Evolutionary conservation across 1,139 yeast genomes (phyloP).

Genomic region (Zygosaccharomyces pseudobailii): DNA sequence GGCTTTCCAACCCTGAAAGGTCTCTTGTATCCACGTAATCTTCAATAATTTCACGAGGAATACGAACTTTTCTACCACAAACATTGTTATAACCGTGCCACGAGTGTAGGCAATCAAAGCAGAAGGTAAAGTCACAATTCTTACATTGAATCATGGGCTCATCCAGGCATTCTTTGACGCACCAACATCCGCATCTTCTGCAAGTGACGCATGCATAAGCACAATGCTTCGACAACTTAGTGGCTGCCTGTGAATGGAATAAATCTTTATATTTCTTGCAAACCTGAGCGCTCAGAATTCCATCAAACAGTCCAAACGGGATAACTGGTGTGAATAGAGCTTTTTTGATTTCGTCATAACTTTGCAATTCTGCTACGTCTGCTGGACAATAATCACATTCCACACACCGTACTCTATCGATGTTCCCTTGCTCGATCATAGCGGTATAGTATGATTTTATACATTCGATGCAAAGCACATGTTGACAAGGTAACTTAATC

Average conservation of each 20-base stretch:
- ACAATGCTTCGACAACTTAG: constrained; percentile 41
- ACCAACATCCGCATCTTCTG: constrained; percentile 48
- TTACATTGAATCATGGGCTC: constrained; percentile 53
- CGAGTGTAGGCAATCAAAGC: constrained; percentile 54
- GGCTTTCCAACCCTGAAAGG: constrained; percentile 29
- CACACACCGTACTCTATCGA: constrained; percentile 57
- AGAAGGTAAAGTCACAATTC: constrained; percentile 53
- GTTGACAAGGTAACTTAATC: constrained; percentile 42
- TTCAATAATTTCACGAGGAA: constrained; percentile 44
- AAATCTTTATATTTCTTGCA: constrained; percentile 41
- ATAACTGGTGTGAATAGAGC: constrained; percentile 41
- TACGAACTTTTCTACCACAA: constrained; percentile 40
- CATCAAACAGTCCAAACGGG: constrained; percentile 33
- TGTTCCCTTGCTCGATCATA: constrained; percentile 48
- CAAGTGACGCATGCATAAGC: constrained; percentile 52
- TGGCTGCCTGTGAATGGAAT: constrained; percentile 41
- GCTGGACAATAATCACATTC: constrained; percentile 40
- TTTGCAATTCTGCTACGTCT: constrained; percentile 25
- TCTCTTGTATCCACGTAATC: constrained; percentile 36
- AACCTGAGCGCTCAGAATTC: constrained; percentile 34
- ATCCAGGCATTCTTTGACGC: constrained; percentile 46
- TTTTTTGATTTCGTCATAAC: constrained; percentile 32
- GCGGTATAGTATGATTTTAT: constrained; percentile 44
- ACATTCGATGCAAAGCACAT: constrained; percentile 52
- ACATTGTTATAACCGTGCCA: constrained; percentile 59